These are phyloP conservation scores for Coniella lustricola DNA, from an alignment of 2,329 filamentous ascomycete genomes.

Conservation along the genomic window DNA sequence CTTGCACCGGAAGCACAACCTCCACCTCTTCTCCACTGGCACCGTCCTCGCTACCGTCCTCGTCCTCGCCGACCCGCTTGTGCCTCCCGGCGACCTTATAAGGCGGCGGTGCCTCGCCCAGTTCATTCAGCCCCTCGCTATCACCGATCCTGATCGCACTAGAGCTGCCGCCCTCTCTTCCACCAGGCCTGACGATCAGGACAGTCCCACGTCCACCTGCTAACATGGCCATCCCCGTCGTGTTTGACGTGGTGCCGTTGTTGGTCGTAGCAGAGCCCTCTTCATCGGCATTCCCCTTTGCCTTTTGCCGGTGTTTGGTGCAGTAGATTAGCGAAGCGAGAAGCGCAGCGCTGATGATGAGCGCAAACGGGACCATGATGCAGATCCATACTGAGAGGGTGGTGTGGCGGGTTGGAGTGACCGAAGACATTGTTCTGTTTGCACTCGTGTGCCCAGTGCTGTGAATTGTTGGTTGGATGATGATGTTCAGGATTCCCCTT, in stretches of 20 bases:
- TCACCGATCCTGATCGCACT: not conserved
- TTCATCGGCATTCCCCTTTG: not conserved
- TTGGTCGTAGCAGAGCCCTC: not conserved
- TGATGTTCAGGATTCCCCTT: not conserved
- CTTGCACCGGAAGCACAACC: too few relatives aligned
- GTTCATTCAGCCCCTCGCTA: conserved; percentile 22
- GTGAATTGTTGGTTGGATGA: not conserved
- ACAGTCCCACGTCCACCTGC: too few relatives aligned
- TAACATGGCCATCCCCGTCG: too few relatives aligned
- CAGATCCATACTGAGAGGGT: conserved; percentile 6
- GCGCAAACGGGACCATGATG: conserved; percentile 12
- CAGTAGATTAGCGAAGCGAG: not conserved
- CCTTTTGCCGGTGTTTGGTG: not conserved
- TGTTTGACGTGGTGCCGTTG: too few relatives aligned
- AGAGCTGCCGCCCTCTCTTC: not conserved
- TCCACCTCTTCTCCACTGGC: not conserved
- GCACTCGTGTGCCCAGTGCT: not conserved
- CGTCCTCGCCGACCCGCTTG: not conserved
- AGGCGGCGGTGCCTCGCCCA: conserved; percentile 22
- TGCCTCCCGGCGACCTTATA: conserved; percentile 14
- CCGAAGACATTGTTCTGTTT: not conserved
- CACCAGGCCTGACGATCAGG: not conserved
- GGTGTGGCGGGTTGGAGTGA: not conserved
- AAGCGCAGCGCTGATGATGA: not conserved
- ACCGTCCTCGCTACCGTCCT: not conserved